phyloP scores from a whole-genome alignment of 352 stramenopile genomes.

The Phytophthora meadii region DNA sequence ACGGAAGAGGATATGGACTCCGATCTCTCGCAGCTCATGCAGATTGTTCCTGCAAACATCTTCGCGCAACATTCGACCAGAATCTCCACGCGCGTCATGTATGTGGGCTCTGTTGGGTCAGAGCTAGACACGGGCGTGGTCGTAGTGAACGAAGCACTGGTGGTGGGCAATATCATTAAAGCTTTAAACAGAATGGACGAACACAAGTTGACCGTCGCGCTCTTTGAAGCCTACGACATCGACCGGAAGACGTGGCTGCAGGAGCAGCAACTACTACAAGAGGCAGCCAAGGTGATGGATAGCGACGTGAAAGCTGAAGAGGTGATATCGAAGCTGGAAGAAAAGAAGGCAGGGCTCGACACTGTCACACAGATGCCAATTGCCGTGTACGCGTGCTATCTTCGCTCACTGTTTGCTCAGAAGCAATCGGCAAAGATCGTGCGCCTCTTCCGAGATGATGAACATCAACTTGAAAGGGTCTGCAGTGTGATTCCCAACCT shows the following conservation, averaged over 20 bases:
- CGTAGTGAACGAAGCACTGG: slow-evolving; percentile 39
- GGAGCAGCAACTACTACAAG: slow-evolving; percentile 26
- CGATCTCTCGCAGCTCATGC: slow-evolving; percentile 28
- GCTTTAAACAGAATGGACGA: slow-evolving; percentile 33
- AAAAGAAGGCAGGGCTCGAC: slow-evolving; percentile 13
- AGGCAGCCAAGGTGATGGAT: slow-evolving; percentile 18
- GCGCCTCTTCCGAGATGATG: slow-evolving; percentile 35
- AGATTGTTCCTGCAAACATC: slow-evolving; percentile 43
- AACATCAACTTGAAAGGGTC: slow-evolving; percentile 29
- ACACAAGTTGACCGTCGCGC: slow-evolving; percentile 33
- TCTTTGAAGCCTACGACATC: slow-evolving; percentile 46
- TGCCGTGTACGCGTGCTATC: slow-evolving; percentile 35
- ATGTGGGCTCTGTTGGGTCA: slow-evolving; percentile 26
- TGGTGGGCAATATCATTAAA: slow-evolving; percentile 35
- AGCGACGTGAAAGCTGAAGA: not conserved
- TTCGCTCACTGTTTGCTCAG: slow-evolving; percentile 34
- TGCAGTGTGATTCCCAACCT: slow-evolving; percentile 38
- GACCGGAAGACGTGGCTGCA: slow-evolving; percentile 44
- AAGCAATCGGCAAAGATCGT: slow-evolving; percentile 41
- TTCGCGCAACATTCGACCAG: slow-evolving; percentile 35
- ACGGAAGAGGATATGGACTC: slow-evolving; percentile 1
- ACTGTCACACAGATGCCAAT: slow-evolving; percentile 24
- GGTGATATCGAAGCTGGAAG: not conserved
- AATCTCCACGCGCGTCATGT: slow-evolving; percentile 30
- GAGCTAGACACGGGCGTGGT: slow-evolving; percentile 25